A percentile compares a stretch with the other conserved stretches of the same genome.
These are phyloP conservation scores for Magnusiomyces tetraspermus DNA, from an alignment of 1,139 yeast genomes.

Conservation along the genomic window DNA sequence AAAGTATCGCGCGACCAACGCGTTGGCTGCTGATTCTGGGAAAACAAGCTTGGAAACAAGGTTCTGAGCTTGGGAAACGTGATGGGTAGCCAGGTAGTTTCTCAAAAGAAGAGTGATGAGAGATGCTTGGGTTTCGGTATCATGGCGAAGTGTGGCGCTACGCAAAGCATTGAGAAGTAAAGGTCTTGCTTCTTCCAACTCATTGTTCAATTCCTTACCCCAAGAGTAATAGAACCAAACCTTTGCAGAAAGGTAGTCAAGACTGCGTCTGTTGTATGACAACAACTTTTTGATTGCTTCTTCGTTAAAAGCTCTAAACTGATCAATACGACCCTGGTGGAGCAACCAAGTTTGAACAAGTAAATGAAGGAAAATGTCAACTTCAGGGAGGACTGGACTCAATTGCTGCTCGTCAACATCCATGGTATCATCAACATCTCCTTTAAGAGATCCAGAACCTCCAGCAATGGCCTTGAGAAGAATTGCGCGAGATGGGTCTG, in stretches of 20 bases:
- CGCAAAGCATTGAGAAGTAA: conserved; percentile 64
- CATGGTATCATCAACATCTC: conserved; percentile 18
- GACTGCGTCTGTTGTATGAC: conserved; percentile 65
- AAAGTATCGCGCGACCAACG: conserved; percentile 84
- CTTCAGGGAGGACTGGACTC: conserved; percentile 52
- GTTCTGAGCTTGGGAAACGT: conserved; percentile 79
- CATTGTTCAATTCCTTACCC: conserved; percentile 56
- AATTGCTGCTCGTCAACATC: conserved; percentile 26
- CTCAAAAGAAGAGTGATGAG: conserved; percentile 76
- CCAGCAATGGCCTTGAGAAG: conserved; percentile 35
- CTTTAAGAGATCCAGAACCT: conserved; percentile 5
- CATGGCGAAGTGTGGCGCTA: conserved; percentile 87
- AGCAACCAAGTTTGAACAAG: conserved; percentile 67
- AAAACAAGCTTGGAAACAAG: conserved; percentile 82
- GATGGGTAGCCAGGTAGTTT: conserved; percentile 68
- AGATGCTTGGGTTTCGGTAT: conserved; percentile 82
- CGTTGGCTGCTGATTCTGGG: conserved; percentile 77
- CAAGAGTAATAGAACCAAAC: conserved; percentile 88
- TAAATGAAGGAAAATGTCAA: conserved; percentile 71
- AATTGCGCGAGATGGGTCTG: conserved; percentile 38
- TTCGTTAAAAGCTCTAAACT: conserved; percentile 26
- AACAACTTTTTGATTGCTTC: conserved; percentile 50
- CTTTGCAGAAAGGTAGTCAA: conserved; percentile 82
- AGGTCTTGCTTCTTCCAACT: conserved; percentile 55
- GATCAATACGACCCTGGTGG: conserved; percentile 42